Percentiles rank a stretch among this genome's conserved stretches.
Evolutionary conservation across 148 eudicot genomes (phyloP).

Genomic region (Cornus florida): DNA sequence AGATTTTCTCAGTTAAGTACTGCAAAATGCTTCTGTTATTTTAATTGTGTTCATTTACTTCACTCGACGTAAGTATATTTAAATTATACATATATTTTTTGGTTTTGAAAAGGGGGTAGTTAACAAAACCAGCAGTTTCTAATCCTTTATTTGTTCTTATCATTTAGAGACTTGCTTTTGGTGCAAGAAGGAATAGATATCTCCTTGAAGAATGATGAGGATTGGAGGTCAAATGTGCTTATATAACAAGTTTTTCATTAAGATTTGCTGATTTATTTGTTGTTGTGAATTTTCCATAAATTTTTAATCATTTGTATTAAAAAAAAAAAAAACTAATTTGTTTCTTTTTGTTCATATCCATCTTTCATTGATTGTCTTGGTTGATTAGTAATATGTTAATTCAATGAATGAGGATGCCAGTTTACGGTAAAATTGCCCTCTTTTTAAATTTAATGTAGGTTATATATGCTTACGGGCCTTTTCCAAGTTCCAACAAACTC

Average conservation of each 20-base stretch:
- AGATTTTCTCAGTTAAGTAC: conserved; percentile 68
- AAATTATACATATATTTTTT: background rate
- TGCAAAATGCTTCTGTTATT: background rate
- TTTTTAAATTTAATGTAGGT: too few species aligned
- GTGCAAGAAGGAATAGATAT: conserved; percentile 85
- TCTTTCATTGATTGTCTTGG: too few species aligned
- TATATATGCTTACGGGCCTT: too few species aligned
- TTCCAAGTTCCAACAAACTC: too few species aligned
- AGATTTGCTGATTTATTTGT: background rate
- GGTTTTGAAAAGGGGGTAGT: too few species aligned
- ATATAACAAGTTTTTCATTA: background rate
- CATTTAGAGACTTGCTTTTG: conserved; percentile 82
- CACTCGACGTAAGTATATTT: background rate
- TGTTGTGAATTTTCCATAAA: background rate
- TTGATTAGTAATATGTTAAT: too few species aligned
- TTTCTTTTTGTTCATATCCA: too few species aligned
- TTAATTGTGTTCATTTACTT: background rate
- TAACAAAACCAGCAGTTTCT: background rate
- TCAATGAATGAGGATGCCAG: too few species aligned
- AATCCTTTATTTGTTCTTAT: background rate
- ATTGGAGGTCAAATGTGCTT: background rate
- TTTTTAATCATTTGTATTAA: background rate
- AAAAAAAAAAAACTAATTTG: too few species aligned
- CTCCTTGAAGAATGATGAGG: conserved; percentile 64
- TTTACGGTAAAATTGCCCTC: too few species aligned